Evolutionary conservation across 2,329 filamentous ascomycete genomes (phyloP).

Genomic region (Xylaria sp.): DNA sequence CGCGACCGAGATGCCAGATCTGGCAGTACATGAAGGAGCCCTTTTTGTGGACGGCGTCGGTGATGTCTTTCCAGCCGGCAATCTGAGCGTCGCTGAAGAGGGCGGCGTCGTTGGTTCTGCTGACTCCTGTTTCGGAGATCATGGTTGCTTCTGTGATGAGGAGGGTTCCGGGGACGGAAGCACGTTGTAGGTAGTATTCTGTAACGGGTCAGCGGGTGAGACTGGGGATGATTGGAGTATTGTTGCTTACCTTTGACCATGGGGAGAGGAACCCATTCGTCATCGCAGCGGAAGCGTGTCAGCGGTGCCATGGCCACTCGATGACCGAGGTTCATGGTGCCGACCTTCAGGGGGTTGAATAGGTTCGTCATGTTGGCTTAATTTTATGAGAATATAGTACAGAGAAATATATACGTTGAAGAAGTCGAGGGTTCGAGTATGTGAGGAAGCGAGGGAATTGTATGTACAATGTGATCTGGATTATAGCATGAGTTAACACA

Average conservation of each 20-base stretch:
- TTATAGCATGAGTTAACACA: no score
- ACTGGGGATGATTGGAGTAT: no score
- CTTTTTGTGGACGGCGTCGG: slow-evolving; percentile 57
- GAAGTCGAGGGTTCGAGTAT: background rate
- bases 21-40: slow-evolving; percentile 58
- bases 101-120: slow-evolving; percentile 48
- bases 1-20: slow-evolving; percentile 59
- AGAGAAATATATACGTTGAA: background rate
- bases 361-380: slow-evolving; percentile 26
- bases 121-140: slow-evolving; percentile 44
- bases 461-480: no score
- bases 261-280: slow-evolving; percentile 43
- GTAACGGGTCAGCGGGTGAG: slow-evolving; percentile 4
- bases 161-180: slow-evolving; percentile 38
- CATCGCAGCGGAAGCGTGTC: slow-evolving; percentile 39
- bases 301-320: slow-evolving; percentile 47
- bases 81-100: slow-evolving; percentile 55
- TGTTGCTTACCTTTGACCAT: slow-evolving; percentile 28
- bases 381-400: background rate
- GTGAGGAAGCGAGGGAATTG: background rate
- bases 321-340: slow-evolving; percentile 37
- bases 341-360: slow-evolving; percentile 39
- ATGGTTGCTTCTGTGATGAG: slow-evolving; percentile 55
- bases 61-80: slow-evolving; percentile 54
- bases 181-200: slow-evolving; percentile 31